Conservation (phyloP, 768 basidiomycete species). For the Boletellus sp. region DNA sequence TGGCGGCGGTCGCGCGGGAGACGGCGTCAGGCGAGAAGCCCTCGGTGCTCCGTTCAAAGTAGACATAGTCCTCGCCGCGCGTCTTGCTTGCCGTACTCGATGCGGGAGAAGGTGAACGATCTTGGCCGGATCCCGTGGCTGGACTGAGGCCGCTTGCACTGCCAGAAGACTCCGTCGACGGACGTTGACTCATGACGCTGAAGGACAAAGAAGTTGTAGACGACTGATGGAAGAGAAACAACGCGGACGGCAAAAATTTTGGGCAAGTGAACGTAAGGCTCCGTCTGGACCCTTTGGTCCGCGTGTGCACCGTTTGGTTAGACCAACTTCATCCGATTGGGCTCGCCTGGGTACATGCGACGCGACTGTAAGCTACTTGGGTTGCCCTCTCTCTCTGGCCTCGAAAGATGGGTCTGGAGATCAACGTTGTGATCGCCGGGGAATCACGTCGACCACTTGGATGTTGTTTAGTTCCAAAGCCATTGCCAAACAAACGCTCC, state of each 20-base stretch:
- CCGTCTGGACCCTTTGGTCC: background rate
- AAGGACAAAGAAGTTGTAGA: slow-evolving; percentile 5
- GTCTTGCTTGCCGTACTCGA: slow-evolving; percentile 29
- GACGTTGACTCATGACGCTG: slow-evolving; percentile 29
- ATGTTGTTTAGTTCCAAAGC: slow-evolving; percentile 32
- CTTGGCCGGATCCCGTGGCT: slow-evolving; percentile 16
- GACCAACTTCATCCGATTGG: background rate
- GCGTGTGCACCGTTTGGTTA: slow-evolving; percentile 2
- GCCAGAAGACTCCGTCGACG: slow-evolving; percentile 26
- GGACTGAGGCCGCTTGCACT: slow-evolving; percentile 18
- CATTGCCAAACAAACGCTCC: slow-evolving; percentile 34
- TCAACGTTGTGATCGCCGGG: background rate
- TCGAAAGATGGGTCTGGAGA: background rate
- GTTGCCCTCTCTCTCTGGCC: background rate
- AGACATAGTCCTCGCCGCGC: slow-evolving; percentile 69
- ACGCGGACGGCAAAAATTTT: slow-evolving; percentile 8
- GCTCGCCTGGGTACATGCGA: background rate
- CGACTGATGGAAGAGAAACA: background rate
- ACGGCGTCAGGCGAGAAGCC: slow-evolving; percentile 84
- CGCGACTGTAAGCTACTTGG: background rate
- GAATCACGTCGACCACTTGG: background rate
- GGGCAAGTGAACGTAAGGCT: slow-evolving; percentile 26
- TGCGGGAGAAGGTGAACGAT: slow-evolving; percentile 29
- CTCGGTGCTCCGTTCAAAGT: slow-evolving; percentile 84
- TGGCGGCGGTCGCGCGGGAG: slow-evolving; percentile 88